Base-by-base conservation (phyloP, 331 rosid genomes). In the Rosa hybrid region DNA sequence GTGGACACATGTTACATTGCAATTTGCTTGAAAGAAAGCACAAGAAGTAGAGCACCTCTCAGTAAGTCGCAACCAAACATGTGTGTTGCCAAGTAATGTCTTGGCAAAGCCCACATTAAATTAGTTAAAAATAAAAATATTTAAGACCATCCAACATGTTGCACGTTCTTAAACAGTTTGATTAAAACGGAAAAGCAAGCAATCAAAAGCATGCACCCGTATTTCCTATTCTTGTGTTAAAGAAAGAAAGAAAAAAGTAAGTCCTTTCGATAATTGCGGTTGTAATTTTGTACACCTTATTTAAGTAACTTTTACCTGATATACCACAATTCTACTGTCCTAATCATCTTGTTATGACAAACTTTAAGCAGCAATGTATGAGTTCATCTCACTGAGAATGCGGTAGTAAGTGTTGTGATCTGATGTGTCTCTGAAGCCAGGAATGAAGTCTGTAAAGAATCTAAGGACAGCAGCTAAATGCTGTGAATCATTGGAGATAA, bases 401-500 rank as follows among this genome's bases (percentile, higher is more conserved):
- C 83, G 88, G 75, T 70, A 75, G 89, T 96, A 96, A 53, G 90
- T 90, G 78, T 42, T 86, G 83, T 96, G 91, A 80, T 93, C 98
- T 5, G 89, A 76, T 64, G 94, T 89, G 82, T 81, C 79, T 84
- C 80, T 85, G 88, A 93, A 92, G 62, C 89, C 90, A 72, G 99
- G 98, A 67, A 84, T 88, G 57, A 91, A 96, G 83, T 96, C 97
- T 42, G 91, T 72, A 46, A 90, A 87, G 90, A 96, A 96, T 79
- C 97, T 91, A 68, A 93, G 84, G 83, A 93, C 97, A 41, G 99
- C 92, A 76, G 98, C 92, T 64, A 93, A 88, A 86, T 87, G 90
- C 82, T 90, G 95, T 3, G 92, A 78, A 83, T 96, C 90, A 7
- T 77, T 89, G 57, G 94, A 89, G 46, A 86, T 85, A 72, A 85